These are phyloP conservation scores for Blastocystis sp. DNA, from an alignment of 352 stramenopile genomes.

Conservation along the genomic window DNA sequence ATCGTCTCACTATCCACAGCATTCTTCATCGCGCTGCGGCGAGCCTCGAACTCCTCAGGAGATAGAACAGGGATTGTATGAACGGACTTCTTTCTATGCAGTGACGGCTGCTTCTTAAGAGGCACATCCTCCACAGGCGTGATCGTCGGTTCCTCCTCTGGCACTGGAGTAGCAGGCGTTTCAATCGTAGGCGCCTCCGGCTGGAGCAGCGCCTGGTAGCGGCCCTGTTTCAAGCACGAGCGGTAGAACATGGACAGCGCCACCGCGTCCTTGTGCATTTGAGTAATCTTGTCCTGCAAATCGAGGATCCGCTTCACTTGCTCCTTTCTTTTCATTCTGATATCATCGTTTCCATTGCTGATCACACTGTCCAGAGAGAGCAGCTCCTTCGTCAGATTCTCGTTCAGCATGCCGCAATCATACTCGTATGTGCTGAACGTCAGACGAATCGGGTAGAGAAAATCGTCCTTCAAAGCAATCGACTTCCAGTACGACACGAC, in stretches of 20 bases:
- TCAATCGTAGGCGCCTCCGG: not conserved
- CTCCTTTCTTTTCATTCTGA: constrained; percentile 44
- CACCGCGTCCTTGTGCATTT: constrained; percentile 37
- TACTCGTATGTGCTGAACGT: constrained; percentile 64
- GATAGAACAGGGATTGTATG: constrained; percentile 46
- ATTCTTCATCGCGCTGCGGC: not conserved
- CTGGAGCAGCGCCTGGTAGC: constrained; percentile 46
- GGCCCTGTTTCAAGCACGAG: constrained; percentile 9
- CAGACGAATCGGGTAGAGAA: constrained; percentile 42
- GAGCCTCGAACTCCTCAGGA: constrained; percentile 55
- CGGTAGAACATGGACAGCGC: constrained; percentile 62
- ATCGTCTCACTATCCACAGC: constrained; percentile 9
- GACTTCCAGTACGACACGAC: constrained; percentile 59
- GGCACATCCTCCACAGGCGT: not conserved
- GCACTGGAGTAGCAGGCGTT: constrained; percentile 6
- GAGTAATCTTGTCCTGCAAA: constrained; percentile 30
- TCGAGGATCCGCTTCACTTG: constrained; percentile 39
- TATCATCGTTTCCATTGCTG: constrained; percentile 64
- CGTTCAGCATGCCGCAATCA: constrained; percentile 63
- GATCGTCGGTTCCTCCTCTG: not conserved
- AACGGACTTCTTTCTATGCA: constrained; percentile 40
- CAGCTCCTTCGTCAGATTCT: constrained; percentile 61
- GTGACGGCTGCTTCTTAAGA: constrained; percentile 16
- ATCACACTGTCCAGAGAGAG: constrained; percentile 43
- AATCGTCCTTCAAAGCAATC: constrained; percentile 63